phyloP scores from a whole-genome alignment of 2,329 filamentous ascomycete species.

The Stemphylium beticola region DNA sequence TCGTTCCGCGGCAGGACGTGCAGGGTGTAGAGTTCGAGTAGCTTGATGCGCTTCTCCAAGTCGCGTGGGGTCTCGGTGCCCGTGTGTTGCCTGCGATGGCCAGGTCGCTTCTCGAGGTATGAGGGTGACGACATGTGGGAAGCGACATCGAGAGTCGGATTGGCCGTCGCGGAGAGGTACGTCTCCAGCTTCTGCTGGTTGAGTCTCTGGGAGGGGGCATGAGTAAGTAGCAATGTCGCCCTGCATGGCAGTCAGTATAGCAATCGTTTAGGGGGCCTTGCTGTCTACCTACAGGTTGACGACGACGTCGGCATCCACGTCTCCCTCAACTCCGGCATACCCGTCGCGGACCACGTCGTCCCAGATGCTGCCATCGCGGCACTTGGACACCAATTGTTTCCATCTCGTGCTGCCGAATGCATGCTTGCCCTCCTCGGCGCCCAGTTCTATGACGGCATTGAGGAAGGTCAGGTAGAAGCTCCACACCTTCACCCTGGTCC shows the following conservation, averaged over 20 bases:
- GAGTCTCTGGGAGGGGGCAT: conserved; percentile 79
- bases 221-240: conserved; percentile 87
- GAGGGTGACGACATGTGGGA: conserved; percentile 63
- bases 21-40: conserved; percentile 92
- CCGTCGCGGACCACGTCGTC: conserved; percentile 87
- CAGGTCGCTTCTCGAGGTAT: conserved; percentile 41
- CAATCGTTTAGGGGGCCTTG: neutral
- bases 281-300: conserved; percentile 73
- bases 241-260: conserved; percentile 53
- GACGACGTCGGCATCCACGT: conserved; percentile 93
- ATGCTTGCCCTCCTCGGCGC: conserved; percentile 86
- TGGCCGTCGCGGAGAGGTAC: conserved; percentile 79
- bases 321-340: conserved; percentile 85
- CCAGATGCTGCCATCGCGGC: conserved; percentile 91
- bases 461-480: conserved; percentile 93
- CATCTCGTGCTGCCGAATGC: conserved; percentile 86
- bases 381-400: conserved; percentile 80
- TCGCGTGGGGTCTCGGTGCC: conserved; percentile 85
- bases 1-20: conserved; percentile 93
- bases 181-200: conserved; percentile 90
- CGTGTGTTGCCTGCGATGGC: conserved; percentile 49
- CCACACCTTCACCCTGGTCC: conserved; percentile 93
- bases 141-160: conserved; percentile 74
- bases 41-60: conserved; percentile 82
- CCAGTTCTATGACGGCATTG: conserved; percentile 88